Percentiles rank a stretch among this genome's conserved stretches.
Conservation (phyloP, 2,329 filamentous ascomycete genomes). For the Neocatenulostroma microsporum region DNA sequence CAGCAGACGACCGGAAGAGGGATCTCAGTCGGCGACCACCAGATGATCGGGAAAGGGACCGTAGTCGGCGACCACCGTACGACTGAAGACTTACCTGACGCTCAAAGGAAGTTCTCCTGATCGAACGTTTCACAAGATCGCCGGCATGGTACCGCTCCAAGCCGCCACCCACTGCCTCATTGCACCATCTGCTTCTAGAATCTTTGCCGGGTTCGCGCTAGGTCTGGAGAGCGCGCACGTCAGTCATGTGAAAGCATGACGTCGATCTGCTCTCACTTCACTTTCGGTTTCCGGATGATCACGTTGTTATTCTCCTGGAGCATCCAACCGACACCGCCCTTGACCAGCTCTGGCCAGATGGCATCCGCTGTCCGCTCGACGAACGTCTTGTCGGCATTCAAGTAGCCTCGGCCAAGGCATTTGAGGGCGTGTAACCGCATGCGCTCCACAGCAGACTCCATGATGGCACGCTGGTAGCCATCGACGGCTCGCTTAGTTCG, state of each 20-base stretch:
- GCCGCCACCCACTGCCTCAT: slow-evolving; percentile 1
- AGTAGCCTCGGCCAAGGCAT: slow-evolving; percentile 75
- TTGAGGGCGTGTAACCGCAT: slow-evolving; percentile 72
- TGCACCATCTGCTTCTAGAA: not conserved
- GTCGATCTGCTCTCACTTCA: slow-evolving; percentile 21
- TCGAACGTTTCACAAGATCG: too few relatives aligned
- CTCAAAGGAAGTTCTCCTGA: too few relatives aligned
- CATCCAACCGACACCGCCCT: slow-evolving; percentile 78
- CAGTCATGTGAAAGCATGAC: not conserved
- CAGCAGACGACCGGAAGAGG: too few relatives aligned
- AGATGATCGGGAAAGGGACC: slow-evolving; percentile 6
- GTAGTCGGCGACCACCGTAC: too few relatives aligned
- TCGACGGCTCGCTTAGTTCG: slow-evolving; percentile 64
- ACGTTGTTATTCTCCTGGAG: slow-evolving; percentile 58
- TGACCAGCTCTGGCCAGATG: slow-evolving; percentile 64
- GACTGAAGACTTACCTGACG: too few relatives aligned
- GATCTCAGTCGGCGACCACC: slow-evolving; percentile 4
- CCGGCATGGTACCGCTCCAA: too few relatives aligned
- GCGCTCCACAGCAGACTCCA: slow-evolving; percentile 72
- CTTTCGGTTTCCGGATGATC: slow-evolving; percentile 61
- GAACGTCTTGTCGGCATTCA: slow-evolving; percentile 60
- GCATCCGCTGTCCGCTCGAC: slow-evolving; percentile 61
- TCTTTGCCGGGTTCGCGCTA: not conserved
- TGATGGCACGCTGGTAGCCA: slow-evolving; percentile 67
- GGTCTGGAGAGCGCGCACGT: too few relatives aligned